Base-by-base conservation (phyloP, 805 yeast species). In the Candida xiaguanensis region DNA sequence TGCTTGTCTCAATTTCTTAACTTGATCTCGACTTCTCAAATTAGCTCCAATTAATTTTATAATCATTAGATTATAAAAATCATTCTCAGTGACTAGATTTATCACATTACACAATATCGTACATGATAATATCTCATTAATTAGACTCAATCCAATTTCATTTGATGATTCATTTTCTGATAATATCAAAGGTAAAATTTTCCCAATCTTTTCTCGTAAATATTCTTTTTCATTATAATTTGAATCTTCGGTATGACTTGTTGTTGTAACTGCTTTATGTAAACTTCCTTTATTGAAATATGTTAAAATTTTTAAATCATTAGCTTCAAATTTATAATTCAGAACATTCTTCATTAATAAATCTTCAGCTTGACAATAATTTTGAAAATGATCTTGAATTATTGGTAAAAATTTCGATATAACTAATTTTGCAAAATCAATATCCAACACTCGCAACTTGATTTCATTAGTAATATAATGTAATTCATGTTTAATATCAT, bases 1-100 rank as follows among this genome's bases (percentile, higher is more conserved):
- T 1, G 86, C 85, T 16, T 74, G 77, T 44, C 95, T 63, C 16
- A 90, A 70, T 46, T 79, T 75, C 43, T 81, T 76, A 1, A 89
- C 95, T 51, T 85, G 87, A 26, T 75, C 75, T 40, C 89, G 66
- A 51, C 87, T 95, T 45, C 79, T 79, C 53, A 90, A 65, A 9
- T 83, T 74, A 22, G 72, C 73, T 3, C 87, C 81, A 1, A 85
- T 75, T 2, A 74, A 56, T 37, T 74, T 73, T 8, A 80, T 79
- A 12, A 88, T 68, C 29, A 70, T 51, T 40, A 78, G 75, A 55
- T 90, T 90, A 77, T 83, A 84, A 43, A 78, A 83, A 54, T 88
- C 95, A 1, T 91, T 77, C 35, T 84, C 90, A 0, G 82, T 61
- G 1, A 83, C 49, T 61, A 82, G 74, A 5, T 63, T 53, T 8